Evolutionary conservation across 495 filamentous ascomycete species (phyloP).

Genomic region (Talaromyces trachyspermus): DNA sequence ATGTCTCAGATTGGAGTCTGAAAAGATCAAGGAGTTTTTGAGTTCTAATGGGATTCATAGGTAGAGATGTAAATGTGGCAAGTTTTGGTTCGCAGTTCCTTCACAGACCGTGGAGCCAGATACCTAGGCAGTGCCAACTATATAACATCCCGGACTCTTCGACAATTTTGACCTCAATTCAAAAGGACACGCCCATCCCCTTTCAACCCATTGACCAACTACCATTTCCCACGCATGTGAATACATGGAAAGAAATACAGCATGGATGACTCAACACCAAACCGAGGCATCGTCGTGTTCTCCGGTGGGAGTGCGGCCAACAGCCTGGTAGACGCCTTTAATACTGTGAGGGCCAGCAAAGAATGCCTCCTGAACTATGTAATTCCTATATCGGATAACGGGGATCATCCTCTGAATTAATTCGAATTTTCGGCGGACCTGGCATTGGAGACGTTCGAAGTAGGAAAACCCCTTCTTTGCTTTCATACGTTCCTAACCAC

Average conservation of each 20-base stretch:
- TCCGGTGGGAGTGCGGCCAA: slow-evolving; percentile 90
- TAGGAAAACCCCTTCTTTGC: slow-evolving; percentile 33
- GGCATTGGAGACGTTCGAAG: slow-evolving; percentile 89
- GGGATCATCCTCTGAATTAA: slow-evolving; percentile 87
- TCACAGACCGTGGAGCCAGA: too few species aligned
- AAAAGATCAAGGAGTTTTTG: too few species aligned
- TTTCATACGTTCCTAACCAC: neutral
- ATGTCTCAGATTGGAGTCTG: too few species aligned
- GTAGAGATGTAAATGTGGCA: too few species aligned
- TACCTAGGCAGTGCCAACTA: too few species aligned
- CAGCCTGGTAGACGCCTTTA: slow-evolving; percentile 87
- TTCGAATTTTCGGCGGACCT: slow-evolving; percentile 87
- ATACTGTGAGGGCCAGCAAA: slow-evolving; percentile 61
- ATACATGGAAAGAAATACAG: neutral
- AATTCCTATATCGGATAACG: slow-evolving; percentile 94
- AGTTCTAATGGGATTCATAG: too few species aligned
- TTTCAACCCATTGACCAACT: too few species aligned
- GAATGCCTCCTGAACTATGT: slow-evolving; percentile 68
- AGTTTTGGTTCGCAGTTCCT: too few species aligned
- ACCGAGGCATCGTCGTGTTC: slow-evolving; percentile 65
- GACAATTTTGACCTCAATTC: too few species aligned
- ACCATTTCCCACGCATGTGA: too few species aligned
- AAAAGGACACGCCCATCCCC: too few species aligned
- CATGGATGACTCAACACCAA: neutral
- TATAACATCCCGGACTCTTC: too few species aligned